Conservation (phyloP, 208 protist species). For the Wallacemonas sp. region DNA sequence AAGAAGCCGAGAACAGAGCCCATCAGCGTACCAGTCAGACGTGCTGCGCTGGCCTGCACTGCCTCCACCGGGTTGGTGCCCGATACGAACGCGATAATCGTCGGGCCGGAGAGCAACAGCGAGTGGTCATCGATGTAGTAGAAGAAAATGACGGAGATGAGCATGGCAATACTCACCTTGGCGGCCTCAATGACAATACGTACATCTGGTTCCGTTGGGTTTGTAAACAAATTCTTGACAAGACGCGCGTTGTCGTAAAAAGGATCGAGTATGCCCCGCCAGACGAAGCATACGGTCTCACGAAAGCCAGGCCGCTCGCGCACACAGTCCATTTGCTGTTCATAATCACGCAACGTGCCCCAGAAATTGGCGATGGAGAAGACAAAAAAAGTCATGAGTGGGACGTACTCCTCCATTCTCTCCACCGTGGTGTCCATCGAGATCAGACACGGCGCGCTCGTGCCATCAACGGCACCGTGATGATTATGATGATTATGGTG, state of each 20-base stretch:
- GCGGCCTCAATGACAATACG: slow-evolving; percentile 69
- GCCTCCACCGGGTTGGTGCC: slow-evolving; percentile 76
- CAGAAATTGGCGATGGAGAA: slow-evolving; percentile 84
- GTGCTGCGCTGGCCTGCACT: slow-evolving; percentile 53
- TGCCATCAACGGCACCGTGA: background rate
- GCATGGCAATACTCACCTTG: slow-evolving; percentile 78
- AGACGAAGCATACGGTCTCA: slow-evolving; percentile 31
- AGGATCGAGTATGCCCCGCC: slow-evolving; percentile 29
- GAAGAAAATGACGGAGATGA: slow-evolving; percentile 77
- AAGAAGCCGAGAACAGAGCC: slow-evolving; percentile 78
- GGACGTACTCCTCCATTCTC: slow-evolving; percentile 76
- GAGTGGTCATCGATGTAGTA: slow-evolving; percentile 56
- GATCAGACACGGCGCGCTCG: background rate
- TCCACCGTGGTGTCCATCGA: slow-evolving; percentile 18
- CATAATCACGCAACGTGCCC: slow-evolving; percentile 55
- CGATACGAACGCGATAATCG: slow-evolving; percentile 79
- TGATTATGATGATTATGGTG: background rate
- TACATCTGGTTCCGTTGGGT: slow-evolving; percentile 37
- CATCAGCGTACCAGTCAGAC: slow-evolving; percentile 67
- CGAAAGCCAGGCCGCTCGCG: slow-evolving; percentile 3
- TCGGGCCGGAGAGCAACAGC: slow-evolving; percentile 69
- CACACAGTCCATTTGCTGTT: slow-evolving; percentile 22
- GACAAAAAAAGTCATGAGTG: slow-evolving; percentile 83
- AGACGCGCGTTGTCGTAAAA: slow-evolving; percentile 50
- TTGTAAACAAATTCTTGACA: slow-evolving; percentile 33